Conservation (phyloP, 768 basidiomycete species). For the Infundibulicybe gibba region DNA sequence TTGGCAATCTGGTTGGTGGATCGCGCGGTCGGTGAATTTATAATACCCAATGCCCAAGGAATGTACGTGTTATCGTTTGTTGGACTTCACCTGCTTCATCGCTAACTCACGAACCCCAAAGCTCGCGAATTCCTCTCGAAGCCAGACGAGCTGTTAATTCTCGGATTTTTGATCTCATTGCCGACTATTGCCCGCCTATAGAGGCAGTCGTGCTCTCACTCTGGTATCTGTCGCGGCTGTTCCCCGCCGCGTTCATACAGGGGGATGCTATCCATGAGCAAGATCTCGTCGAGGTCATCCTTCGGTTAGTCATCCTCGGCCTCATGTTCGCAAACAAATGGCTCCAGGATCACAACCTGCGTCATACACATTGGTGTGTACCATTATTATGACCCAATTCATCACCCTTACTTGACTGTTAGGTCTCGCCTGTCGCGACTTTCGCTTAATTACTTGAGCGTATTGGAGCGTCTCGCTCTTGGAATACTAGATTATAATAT, state of each 20-base stretch:
- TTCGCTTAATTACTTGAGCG: constrained; percentile 5
- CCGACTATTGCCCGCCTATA: background rate
- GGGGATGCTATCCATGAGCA: constrained; percentile 28
- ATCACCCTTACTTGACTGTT: too few species aligned
- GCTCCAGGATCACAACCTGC: constrained; percentile 53
- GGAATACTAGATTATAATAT: constrained; percentile 13
- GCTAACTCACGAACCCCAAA: too few species aligned
- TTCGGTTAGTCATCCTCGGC: constrained; percentile 47
- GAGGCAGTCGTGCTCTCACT: constrained; percentile 44
- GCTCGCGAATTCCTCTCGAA: too few species aligned
- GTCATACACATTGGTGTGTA: constrained; percentile 49
- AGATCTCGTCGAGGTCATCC: constrained; percentile 38
- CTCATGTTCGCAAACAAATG: constrained; percentile 62
- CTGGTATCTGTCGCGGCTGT: constrained; percentile 56
- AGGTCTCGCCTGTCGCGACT: background rate
- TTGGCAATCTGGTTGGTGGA: too few species aligned
- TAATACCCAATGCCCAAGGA: too few species aligned
- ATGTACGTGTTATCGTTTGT: too few species aligned
- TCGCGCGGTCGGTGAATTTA: too few species aligned
- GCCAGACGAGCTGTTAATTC: background rate
- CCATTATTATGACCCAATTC: too few species aligned
- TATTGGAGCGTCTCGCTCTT: constrained; percentile 11
- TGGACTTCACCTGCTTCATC: too few species aligned
- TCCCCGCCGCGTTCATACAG: constrained; percentile 39
- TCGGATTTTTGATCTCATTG: background rate